Conservation (phyloP, 305 asterid species). For the Solanum hybrid region DNA sequence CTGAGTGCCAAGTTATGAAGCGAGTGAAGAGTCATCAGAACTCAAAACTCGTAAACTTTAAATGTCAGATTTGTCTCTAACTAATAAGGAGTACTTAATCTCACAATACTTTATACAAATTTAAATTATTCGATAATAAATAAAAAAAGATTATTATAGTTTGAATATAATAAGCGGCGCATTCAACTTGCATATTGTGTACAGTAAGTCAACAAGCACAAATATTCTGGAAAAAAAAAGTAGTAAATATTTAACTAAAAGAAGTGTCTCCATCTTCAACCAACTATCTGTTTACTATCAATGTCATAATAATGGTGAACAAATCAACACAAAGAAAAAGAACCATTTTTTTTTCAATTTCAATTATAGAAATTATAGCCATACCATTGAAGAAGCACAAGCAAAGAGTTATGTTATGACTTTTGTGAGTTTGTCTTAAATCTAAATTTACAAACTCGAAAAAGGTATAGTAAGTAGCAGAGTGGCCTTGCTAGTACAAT, state of each 20-base stretch:
- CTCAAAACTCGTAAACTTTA: background rate
- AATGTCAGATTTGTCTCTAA: background rate
- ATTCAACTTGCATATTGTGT: background rate
- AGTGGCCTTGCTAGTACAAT: background rate
- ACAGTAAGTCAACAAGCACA: background rate
- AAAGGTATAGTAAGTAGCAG: background rate
- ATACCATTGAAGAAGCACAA: background rate
- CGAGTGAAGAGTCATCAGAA: background rate
- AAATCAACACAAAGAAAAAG: background rate
- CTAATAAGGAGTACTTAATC: background rate
- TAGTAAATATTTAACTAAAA: background rate
- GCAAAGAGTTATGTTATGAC: background rate
- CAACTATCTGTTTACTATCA: background rate
- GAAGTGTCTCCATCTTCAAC: background rate
- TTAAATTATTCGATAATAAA: background rate
- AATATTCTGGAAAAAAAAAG: background rate
- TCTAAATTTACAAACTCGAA: background rate
- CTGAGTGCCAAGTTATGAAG: background rate
- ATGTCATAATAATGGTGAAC: background rate
- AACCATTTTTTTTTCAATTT: background rate
- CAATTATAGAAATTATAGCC: background rate
- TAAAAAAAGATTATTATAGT: background rate
- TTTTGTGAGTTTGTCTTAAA: background rate
- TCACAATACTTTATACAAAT: background rate
- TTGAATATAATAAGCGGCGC: background rate